Conservation (phyloP, 129 eudicot species). For the Kitagawia praeruptora region DNA sequence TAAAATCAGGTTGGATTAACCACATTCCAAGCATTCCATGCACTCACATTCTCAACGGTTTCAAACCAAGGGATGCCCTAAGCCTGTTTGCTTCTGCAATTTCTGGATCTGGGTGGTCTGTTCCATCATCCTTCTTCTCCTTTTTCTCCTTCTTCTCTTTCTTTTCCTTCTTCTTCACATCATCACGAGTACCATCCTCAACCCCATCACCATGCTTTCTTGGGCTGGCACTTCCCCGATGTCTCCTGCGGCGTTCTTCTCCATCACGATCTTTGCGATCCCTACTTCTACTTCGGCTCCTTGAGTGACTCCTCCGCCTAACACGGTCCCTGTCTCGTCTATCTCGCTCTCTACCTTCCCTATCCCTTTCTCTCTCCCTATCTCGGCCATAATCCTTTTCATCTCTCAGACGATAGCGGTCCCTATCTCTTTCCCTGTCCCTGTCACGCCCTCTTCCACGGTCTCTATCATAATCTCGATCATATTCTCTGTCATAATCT, state of each 20-base stretch:
- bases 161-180: constrained; percentile 30
- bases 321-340: constrained; percentile 67
- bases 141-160: constrained; percentile 56
- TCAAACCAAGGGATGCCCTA: constrained; percentile 71
- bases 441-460: constrained; percentile 47
- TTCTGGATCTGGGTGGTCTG: constrained; percentile 95
- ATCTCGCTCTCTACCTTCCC: constrained; percentile 60
- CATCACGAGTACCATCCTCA: constrained; percentile 33
- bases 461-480: constrained; percentile 48
- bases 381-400: constrained; percentile 59
- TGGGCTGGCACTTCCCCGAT: constrained; percentile 63
- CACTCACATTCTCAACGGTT: constrained; percentile 33
- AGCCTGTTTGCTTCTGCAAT: constrained; percentile 82
- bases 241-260: constrained; percentile 71
- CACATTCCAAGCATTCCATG: neutral
- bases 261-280: constrained; percentile 64
- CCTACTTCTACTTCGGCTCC: constrained; percentile 68
- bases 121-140: constrained; percentile 75
- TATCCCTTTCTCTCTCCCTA: constrained; percentile 32
- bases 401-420: constrained; percentile 39
- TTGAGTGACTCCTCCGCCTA: constrained; percentile 68
- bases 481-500: constrained; percentile 48
- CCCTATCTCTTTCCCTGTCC: constrained; percentile 46
- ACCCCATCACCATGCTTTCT: constrained; percentile 39
- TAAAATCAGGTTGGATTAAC: neutral